Conservation (phyloP, 306 rosid genomes). For the Pyrus pyrifolia region DNA sequence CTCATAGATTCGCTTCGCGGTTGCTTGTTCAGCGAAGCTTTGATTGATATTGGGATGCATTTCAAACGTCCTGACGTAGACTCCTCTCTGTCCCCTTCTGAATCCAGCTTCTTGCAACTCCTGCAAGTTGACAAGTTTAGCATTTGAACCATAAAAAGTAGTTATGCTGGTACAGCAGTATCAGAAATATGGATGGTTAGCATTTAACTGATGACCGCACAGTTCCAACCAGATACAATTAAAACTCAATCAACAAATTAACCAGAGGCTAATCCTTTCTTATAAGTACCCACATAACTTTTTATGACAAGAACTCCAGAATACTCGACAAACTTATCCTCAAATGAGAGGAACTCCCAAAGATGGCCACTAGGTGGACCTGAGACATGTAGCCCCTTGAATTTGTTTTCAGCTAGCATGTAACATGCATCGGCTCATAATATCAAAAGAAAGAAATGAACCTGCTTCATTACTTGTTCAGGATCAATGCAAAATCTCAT, state of each 20-base stretch:
- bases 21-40: slow-evolving; percentile 69
- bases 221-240: not conserved
- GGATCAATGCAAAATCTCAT: not conserved
- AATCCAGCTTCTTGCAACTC: slow-evolving; percentile 43
- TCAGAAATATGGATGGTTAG: not conserved
- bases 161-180: not conserved
- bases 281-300: not conserved
- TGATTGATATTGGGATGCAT: slow-evolving; percentile 79
- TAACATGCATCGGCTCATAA: not conserved
- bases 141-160: not conserved
- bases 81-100: slow-evolving; percentile 44
- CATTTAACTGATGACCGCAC: not conserved
- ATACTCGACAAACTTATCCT: not conserved
- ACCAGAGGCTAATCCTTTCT: not conserved
- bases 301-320: not conserved
- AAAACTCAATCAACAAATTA: not conserved
- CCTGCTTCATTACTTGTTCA: not conserved
- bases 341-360: not conserved
- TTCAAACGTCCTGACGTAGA: slow-evolving; percentile 59
- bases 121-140: slow-evolving; percentile 31
- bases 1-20: slow-evolving; percentile 56
- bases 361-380: not conserved
- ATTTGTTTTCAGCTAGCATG: not conserved
- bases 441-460: not conserved
- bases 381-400: not conserved